Percentiles rank a stretch among this genome's conserved stretches.
Evolutionary conservation across 1,139 yeast genomes (phyloP).

Genomic region (Blastobotrys raffinosifermentans): DNA sequence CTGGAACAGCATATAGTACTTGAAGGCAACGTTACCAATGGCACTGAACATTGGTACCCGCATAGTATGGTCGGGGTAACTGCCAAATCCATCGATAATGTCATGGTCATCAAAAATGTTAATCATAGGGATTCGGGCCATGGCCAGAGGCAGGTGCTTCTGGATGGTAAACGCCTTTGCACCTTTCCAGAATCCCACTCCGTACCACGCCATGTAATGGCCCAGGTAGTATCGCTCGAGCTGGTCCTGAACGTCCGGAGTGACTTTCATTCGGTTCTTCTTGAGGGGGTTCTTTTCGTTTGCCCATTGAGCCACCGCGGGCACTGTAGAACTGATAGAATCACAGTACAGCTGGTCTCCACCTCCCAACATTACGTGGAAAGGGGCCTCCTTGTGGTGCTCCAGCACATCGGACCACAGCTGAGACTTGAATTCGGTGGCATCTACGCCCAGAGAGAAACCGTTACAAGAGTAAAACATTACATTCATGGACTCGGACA

Average conservation of each 20-base stretch:
- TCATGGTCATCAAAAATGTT: slow-evolving; percentile 85
- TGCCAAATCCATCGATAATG: slow-evolving; percentile 92
- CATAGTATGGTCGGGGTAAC: slow-evolving; percentile 76
- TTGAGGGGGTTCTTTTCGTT: slow-evolving; percentile 43
- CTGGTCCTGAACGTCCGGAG: slow-evolving; percentile 46
- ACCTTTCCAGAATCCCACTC: slow-evolving; percentile 81
- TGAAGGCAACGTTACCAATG: slow-evolving; percentile 73
- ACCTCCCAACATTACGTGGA: slow-evolving; percentile 95
- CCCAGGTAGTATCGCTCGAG: slow-evolving; percentile 60
- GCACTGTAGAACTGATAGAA: slow-evolving; percentile 54
- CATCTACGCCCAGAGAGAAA: slow-evolving; percentile 71
- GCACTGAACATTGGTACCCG: slow-evolving; percentile 55
- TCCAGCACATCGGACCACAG: slow-evolving; percentile 81
- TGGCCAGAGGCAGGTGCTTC: slow-evolving; percentile 61
- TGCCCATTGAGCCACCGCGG: slow-evolving; percentile 54
- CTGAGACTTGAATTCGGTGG: slow-evolving; percentile 60
- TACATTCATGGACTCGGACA: slow-evolving; percentile 63
- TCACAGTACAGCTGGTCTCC: slow-evolving; percentile 96
- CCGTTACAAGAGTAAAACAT: slow-evolving; percentile 89
- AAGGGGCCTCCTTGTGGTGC: slow-evolving; percentile 55
- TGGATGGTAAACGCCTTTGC: slow-evolving; percentile 58
- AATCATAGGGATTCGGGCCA: slow-evolving; percentile 76
- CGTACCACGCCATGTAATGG: slow-evolving; percentile 83
- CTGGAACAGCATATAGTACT: slow-evolving; percentile 86
- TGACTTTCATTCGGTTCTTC: slow-evolving; percentile 40